Conservation (phyloP, 148 eudicot species). For the Amaranthus palmeri region DNA sequence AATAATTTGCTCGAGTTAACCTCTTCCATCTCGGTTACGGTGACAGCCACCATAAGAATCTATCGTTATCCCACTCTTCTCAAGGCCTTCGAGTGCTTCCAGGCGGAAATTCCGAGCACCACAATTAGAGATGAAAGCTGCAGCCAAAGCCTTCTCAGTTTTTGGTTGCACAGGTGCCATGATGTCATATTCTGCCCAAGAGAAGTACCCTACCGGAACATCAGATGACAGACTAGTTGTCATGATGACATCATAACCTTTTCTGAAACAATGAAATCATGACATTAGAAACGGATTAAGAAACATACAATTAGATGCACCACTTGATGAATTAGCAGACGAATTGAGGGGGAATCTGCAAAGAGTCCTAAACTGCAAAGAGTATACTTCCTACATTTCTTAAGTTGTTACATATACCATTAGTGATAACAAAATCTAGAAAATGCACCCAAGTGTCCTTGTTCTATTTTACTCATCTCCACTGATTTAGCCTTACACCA, state of each 20-base stretch:
- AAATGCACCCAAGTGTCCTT: too few species aligned
- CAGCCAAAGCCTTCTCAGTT: slow-evolving; percentile 83
- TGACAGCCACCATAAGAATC: slow-evolving; percentile 98
- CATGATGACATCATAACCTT: slow-evolving; percentile 76
- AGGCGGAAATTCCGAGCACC: slow-evolving; percentile 86
- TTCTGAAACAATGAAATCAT: slow-evolving; percentile 38
- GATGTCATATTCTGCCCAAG: slow-evolving; percentile 99
- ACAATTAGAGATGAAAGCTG: slow-evolving; percentile 97
- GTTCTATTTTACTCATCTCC: too few species aligned
- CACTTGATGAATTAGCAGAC: background rate
- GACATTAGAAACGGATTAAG: slow-evolving; percentile 15
- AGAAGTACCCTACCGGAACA: slow-evolving; percentile 97
- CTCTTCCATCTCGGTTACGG: slow-evolving; percentile 77
- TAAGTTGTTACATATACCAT: too few species aligned
- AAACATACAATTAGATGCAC: slow-evolving; percentile 3
- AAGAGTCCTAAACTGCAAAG: background rate
- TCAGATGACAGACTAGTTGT: slow-evolving; percentile 97
- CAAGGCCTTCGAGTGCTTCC: slow-evolving; percentile 90
- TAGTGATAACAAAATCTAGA: too few species aligned
- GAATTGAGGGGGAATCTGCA: background rate
- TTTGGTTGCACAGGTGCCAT: slow-evolving; percentile 90
- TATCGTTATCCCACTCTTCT: slow-evolving; percentile 52
- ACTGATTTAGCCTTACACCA: too few species aligned
- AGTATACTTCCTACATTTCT: background rate
- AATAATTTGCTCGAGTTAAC: slow-evolving; percentile 27